A percentile compares a stretch with the other conserved stretches of the same genome.
Conservation (phyloP, 2,329 filamentous ascomycete species). For the Hymenoscyphus repandus region DNA sequence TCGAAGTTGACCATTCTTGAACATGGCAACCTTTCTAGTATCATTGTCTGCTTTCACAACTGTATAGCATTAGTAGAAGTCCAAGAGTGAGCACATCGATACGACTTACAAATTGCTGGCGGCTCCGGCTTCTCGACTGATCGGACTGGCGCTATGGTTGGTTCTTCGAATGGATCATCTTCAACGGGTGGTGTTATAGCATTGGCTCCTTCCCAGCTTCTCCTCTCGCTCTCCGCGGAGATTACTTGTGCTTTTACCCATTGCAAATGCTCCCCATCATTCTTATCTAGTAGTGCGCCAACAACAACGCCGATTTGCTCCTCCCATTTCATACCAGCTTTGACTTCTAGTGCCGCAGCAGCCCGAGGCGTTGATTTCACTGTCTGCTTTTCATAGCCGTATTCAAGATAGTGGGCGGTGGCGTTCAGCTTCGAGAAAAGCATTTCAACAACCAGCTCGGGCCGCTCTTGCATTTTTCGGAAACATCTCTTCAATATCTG, state of each 20-base stretch:
- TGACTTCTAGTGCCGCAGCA: conserved; percentile 79
- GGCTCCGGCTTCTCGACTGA: conserved; percentile 34
- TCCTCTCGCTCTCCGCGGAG: conserved; percentile 65
- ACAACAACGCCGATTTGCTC: conserved; percentile 74
- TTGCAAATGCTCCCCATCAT: conserved; percentile 66
- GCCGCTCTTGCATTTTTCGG: conserved; percentile 79
- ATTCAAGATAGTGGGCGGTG: conserved; percentile 83
- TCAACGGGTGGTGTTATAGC: conserved; percentile 41
- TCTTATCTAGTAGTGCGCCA: conserved; percentile 72
- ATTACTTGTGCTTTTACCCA: conserved; percentile 75
- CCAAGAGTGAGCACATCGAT: not conserved
- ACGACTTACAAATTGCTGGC: conserved; percentile 49
- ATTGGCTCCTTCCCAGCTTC: conserved; percentile 71
- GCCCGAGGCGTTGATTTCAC: conserved; percentile 59
- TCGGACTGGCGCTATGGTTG: conserved; percentile 29
- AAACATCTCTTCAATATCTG: conserved; percentile 78
- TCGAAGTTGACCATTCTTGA: conserved; percentile 83
- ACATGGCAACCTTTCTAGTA: conserved; percentile 66
- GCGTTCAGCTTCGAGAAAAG: conserved; percentile 87
- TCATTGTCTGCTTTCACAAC: conserved; percentile 51
- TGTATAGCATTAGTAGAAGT: conserved; percentile 22
- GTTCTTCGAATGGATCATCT: conserved; percentile 28
- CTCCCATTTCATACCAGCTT: conserved; percentile 57
- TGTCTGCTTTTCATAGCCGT: conserved; percentile 79
- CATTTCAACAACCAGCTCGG: conserved; percentile 83